Conservation (phyloP, 1,284 basidiomycete genomes). For the Amylostereum areolatum region DNA sequence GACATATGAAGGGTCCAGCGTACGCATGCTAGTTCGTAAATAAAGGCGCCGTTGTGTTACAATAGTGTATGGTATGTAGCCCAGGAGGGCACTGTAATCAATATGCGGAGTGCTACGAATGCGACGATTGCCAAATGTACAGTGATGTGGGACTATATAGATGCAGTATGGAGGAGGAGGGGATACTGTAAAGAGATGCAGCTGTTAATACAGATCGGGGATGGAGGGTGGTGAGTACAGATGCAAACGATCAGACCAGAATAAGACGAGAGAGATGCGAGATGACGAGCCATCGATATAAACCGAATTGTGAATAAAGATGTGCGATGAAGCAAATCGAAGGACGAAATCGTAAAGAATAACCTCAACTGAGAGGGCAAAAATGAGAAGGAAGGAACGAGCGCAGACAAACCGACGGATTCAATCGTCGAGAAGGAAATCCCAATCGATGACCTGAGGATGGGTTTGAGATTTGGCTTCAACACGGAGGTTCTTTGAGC, state of each 20-base stretch:
- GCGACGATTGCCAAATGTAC: too few relatives aligned
- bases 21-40: too few relatives aligned
- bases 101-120: background rate
- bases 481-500: constrained; percentile 17
- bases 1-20: too few relatives aligned
- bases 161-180: constrained; percentile 5
- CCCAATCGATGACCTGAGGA: constrained; percentile 62
- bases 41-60: too few relatives aligned
- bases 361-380: constrained; percentile 1
- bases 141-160: constrained; percentile 2
- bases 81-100: background rate
- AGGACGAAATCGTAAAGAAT: background rate
- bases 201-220: too few relatives aligned
- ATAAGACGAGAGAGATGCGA: background rate
- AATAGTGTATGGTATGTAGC: background rate
- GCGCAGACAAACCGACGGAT: background rate
- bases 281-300: background rate
- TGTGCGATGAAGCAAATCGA: too few relatives aligned
- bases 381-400: background rate
- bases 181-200: too few relatives aligned
- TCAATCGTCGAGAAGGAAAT: constrained; percentile 69
- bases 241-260: too few relatives aligned
- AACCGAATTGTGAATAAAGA: too few relatives aligned
- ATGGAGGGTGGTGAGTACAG: too few relatives aligned
- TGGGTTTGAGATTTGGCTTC: constrained; percentile 19